Conservation (phyloP, 2,329 filamentous ascomycete species). For the Fusarium sp. region DNA sequence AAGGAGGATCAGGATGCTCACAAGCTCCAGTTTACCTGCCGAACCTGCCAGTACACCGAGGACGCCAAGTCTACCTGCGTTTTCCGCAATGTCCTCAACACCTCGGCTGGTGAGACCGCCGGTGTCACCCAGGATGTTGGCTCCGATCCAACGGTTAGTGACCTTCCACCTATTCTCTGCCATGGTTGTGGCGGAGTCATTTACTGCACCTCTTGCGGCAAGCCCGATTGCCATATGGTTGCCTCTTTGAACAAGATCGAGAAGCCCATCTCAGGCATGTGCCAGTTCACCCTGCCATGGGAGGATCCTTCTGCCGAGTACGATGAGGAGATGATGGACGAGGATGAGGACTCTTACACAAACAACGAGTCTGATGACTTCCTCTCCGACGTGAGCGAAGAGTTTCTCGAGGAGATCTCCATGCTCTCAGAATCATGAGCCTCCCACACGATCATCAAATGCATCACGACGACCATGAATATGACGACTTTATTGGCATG, state of each 20-base stretch:
- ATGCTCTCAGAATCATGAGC: constrained; percentile 39
- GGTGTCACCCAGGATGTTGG: constrained; percentile 98
- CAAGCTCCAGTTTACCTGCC: constrained; percentile 93
- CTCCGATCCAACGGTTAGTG: constrained; percentile 98
- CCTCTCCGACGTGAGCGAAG: constrained; percentile 39
- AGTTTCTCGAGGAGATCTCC: constrained; percentile 40
- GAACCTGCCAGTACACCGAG: constrained; percentile 93
- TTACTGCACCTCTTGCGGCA: constrained; percentile 55
- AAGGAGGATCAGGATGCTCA: constrained; percentile 89
- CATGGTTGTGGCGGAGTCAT: constrained; percentile 60
- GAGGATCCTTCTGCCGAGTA: constrained; percentile 53
- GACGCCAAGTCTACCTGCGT: constrained; percentile 89
- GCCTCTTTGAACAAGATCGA: constrained; percentile 32
- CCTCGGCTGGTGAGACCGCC: constrained; percentile 91
- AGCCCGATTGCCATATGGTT: constrained; percentile 42
- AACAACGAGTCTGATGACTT: constrained; percentile 35
- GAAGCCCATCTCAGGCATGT: constrained; percentile 46
- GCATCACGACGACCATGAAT: constrained; percentile 16
- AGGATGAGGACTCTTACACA: constrained; percentile 40
- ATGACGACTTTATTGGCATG: constrained; percentile 30
- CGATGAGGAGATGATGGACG: constrained; percentile 53
- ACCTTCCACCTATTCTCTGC: constrained; percentile 57
- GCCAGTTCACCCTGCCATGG: constrained; percentile 47
- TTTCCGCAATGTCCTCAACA: constrained; percentile 94
- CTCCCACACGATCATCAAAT: background rate